Conservation (phyloP, 129 eudicot genomes). For the carrot (Daucus carota) region DNA sequence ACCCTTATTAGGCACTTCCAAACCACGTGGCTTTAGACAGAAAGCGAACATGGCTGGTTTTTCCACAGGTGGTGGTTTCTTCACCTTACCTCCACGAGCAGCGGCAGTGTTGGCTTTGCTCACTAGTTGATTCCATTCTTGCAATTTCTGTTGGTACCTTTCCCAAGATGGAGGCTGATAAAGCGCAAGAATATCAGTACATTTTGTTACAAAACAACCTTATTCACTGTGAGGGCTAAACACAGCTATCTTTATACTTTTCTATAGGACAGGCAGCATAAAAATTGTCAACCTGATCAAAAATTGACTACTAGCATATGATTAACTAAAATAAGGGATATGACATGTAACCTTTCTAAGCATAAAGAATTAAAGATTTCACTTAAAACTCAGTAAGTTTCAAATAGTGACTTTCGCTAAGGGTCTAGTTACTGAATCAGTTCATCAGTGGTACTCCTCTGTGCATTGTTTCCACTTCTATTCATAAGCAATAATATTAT, state of each 20-base stretch:
- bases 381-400: neutral
- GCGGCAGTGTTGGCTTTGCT: constrained; percentile 24
- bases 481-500: neutral
- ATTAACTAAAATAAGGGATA: neutral
- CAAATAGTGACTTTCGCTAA: neutral
- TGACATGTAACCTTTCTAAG: no score
- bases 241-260: neutral
- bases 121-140: constrained; percentile 64
- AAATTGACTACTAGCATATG: neutral
- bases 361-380: no score
- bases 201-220: neutral
- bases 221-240: neutral
- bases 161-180: constrained; percentile 93
- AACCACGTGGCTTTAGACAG: constrained; percentile 76
- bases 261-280: no score
- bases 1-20: constrained; percentile 70
- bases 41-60: constrained; percentile 94
- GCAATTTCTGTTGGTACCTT: constrained; percentile 67
- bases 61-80: constrained; percentile 36
- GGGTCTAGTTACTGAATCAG: neutral
- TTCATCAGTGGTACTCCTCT: neutral
- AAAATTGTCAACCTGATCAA: neutral
- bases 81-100: constrained; percentile 49
- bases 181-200: constrained; percentile 4
- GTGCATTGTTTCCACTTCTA: neutral